Evolutionary conservation across 2,329 filamentous ascomycete genomes (phyloP).

Genomic region (Verticillium longisporum): DNA sequence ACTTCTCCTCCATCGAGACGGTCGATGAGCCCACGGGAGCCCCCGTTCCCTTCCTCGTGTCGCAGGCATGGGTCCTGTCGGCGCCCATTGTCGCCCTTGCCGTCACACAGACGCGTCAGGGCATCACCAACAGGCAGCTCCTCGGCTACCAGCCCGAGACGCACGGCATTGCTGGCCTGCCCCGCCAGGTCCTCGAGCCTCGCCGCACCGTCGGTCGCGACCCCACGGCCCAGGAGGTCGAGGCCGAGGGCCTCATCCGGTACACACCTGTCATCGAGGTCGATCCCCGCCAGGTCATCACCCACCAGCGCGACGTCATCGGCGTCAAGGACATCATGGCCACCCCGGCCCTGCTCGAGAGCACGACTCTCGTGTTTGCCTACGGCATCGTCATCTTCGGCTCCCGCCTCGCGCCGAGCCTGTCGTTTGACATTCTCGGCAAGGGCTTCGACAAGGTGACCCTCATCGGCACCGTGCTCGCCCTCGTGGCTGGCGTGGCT

Average conservation of each 20-base stretch:
- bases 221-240: slow-evolving; percentile 67
- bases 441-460: slow-evolving; percentile 91
- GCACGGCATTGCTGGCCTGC: slow-evolving; percentile 71
- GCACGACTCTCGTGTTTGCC: slow-evolving; percentile 82
- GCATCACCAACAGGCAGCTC: slow-evolving; percentile 78
- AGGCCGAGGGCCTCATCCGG: slow-evolving; percentile 69
- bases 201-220: slow-evolving; percentile 81
- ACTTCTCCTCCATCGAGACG: slow-evolving; percentile 72
- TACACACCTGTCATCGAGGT: slow-evolving; percentile 77
- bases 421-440: slow-evolving; percentile 85
- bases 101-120: slow-evolving; percentile 85
- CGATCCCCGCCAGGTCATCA: slow-evolving; percentile 72
- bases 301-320: slow-evolving; percentile 74
- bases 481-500: slow-evolving; percentile 68
- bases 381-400: slow-evolving; percentile 87
- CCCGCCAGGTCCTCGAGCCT: slow-evolving; percentile 73
- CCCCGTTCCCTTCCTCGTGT: slow-evolving; percentile 65
- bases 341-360: slow-evolving; percentile 76
- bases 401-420: slow-evolving; percentile 78
- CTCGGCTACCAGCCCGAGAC: slow-evolving; percentile 70
- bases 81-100: slow-evolving; percentile 73
- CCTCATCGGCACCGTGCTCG: slow-evolving; percentile 75
- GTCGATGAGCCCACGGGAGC: slow-evolving; percentile 47
- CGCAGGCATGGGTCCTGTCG: slow-evolving; percentile 74
- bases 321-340: slow-evolving; percentile 70